Base-by-base conservation (phyloP, 176 grass and related monocot species). In the Tillandsia fasciculata region DNA sequence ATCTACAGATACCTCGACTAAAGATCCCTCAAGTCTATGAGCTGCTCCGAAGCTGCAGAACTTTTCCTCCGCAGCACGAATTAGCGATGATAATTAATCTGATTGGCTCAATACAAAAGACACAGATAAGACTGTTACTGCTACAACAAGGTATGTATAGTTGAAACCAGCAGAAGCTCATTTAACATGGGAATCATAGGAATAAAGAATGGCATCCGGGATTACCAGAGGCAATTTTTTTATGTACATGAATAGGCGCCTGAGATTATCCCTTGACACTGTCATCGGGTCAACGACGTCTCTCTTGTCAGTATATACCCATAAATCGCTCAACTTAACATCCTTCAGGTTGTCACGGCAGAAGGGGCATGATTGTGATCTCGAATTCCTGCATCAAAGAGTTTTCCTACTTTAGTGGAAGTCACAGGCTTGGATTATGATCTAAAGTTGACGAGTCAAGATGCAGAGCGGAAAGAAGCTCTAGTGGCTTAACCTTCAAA, bases 311-410 rank as follows among this genome's bases (percentile, higher is more conserved):
- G 76, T 82, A 76, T 85, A 92, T 71, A 97, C 81, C 93, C 93
- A 97, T 49, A 97, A 74, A 74, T 92, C 89, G 5, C 79, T 70
- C 0, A 86, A 79, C 50, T 97, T 89, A 27, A 97, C 86, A 61
- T 77, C 83, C 77, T 83, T 92, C 24, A 97, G 80, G 24, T 74
- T 87, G 51, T 90, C 79, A 0, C 93, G 83, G 49, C 93, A 97
- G 77, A 97, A 97, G 13, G 93, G 93, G 70, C 93, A 97, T 8
- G 93, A 97, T 66, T 84, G 83, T 27, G 89, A 97, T 80, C 86
- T 85, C 77, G 84, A 85, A 71, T 72, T 82, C 93, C 89, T 96
- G 74, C 76, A 81, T 61, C 8, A 33, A 71, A 63, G 28, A 26
- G 48, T 50, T 64, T 28, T 56, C 57, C 17, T 14, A 67, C 0